Base-by-base conservation (phyloP, 768 basidiomycete genomes). In the Suillus placidus region DNA sequence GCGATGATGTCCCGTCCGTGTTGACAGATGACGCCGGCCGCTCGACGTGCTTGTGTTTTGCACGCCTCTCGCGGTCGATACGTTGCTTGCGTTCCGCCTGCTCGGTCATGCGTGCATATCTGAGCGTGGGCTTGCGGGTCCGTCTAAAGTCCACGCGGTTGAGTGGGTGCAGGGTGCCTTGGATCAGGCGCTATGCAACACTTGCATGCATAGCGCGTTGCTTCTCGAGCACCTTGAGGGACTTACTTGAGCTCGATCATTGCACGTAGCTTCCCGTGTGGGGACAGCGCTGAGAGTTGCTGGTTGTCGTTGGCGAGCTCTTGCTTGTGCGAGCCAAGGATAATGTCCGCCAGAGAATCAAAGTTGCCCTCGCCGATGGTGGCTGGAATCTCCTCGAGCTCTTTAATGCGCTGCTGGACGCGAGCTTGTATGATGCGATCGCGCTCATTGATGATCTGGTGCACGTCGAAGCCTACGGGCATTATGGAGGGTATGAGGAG, bases 41-140 rank as follows among this genome's bases (percentile, higher is more conserved):
- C 69, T 97, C 95, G 73, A 97, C 86, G 73, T 99, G 97, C 74
- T 97, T 95, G 81, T 94, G 91, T 77, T 99, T 99, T 51, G 95
- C 95, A 42, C 94, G 89, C 30, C 90, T 89, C 78, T 99, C 97
- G 26, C 97, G 89, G 66, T 99, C 97, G 14, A 86, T 83, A 35
- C 96, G 90, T 74, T 99, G 97, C 75, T 92, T 90, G 65, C 94
- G 86, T 79, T 99, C 97, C 8, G 91, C 85, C 66, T 88, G 86
- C 77, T 99, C 97, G 1, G 94, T 96, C 77, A 85, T 85, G 54
- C 94, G 90, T 34, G 94, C 94, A 73, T 99, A 95, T 23, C 94
- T 89, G 61, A 97, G 82, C 6, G 88, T 89, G 4, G 91, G 92
- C 73, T 95, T 97, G 68, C 94, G 88, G 54, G 85, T 84, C 34